These are phyloP conservation scores for Paracoccidioides brasiliensis DNA, from an alignment of 2,329 filamentous ascomycete genomes.

Conservation along the genomic window DNA sequence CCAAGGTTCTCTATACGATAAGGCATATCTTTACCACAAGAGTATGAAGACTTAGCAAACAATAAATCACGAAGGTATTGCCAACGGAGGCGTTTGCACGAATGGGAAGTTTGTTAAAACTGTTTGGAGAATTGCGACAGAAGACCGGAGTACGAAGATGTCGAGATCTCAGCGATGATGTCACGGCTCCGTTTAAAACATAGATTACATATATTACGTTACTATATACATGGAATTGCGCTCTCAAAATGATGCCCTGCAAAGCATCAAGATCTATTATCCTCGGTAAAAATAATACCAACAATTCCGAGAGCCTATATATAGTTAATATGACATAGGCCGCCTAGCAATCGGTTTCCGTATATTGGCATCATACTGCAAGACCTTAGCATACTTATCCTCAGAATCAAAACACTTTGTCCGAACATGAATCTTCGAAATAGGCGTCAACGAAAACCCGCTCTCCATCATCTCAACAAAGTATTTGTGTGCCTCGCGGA, in stretches of 20 bases:
- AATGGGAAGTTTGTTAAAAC: no score
- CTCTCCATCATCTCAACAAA: slow-evolving; percentile 24
- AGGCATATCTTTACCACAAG: no score
- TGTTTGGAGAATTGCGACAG: no score
- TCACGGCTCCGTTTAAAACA: no score
- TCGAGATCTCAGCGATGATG: no score
- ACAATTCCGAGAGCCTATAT: background rate
- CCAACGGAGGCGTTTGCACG: no score
- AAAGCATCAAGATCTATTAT: background rate
- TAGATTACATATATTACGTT: no score
- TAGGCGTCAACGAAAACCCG: slow-evolving; percentile 16
- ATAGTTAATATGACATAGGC: background rate
- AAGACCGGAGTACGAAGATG: no score
- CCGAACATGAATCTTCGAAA: slow-evolving; percentile 18
- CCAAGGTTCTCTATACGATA: no score
- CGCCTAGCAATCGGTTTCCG: slow-evolving; percentile 9
- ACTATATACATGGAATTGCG: no score
- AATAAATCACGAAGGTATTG: no score
- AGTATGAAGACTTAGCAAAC: no score
- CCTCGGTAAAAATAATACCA: background rate
- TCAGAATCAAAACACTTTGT: slow-evolving; percentile 18
- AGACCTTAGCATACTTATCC: slow-evolving; percentile 19
- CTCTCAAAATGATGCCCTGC: background rate
- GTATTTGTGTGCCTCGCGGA: slow-evolving; percentile 26
- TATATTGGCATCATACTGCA: slow-evolving; percentile 21